Percentiles rank a stretch among this genome's conserved stretches.
These are phyloP conservation scores for Botrytis sinoallii DNA, from an alignment of 2,329 filamentous ascomycete genomes.

Conservation along the genomic window DNA sequence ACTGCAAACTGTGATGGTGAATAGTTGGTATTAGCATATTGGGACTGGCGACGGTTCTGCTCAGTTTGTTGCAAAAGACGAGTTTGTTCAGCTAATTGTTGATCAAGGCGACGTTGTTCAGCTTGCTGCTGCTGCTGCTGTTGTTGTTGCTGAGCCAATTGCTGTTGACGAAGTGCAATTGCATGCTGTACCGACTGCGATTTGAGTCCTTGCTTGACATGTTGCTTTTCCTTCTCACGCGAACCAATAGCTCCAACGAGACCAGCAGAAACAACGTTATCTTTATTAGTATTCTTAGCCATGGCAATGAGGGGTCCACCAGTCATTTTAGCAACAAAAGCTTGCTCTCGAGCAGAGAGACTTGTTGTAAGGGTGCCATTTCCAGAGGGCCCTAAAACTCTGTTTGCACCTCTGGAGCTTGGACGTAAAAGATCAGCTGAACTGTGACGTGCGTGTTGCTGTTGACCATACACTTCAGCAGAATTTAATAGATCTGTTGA, in stretches of 20 bases:
- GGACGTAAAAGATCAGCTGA: constrained; percentile 52
- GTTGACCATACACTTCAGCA: constrained; percentile 37
- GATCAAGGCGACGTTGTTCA: constrained; percentile 57
- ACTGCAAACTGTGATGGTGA: constrained; percentile 28
- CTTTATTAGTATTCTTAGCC: constrained; percentile 43
- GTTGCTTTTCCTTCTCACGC: constrained; percentile 73
- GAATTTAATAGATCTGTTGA: constrained; percentile 34
- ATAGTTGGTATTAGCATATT: constrained; percentile 31
- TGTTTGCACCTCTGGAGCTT: constrained; percentile 56
- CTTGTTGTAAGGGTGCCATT: constrained; percentile 52
- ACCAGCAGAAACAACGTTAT: constrained; percentile 51
- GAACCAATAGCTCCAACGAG: constrained; percentile 77
- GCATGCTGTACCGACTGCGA: constrained; percentile 71
- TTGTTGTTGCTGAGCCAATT: constrained; percentile 36
- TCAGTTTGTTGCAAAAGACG: constrained; percentile 45
- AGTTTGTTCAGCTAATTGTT: constrained; percentile 45
- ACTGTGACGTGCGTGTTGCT: constrained; percentile 45
- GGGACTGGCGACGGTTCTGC: constrained; percentile 27
- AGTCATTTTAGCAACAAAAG: constrained; percentile 80
- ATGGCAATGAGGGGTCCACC: constrained; percentile 69
- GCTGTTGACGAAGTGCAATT: constrained; percentile 65
- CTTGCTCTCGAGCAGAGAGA: constrained; percentile 83
- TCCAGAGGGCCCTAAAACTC: constrained; percentile 32
- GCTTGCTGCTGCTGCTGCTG: constrained; percentile 21
- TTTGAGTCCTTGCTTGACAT: constrained; percentile 66